Evolutionary conservation across 2,329 filamentous ascomycete species (phyloP).

Genomic region (Monilinia fructigena): DNA sequence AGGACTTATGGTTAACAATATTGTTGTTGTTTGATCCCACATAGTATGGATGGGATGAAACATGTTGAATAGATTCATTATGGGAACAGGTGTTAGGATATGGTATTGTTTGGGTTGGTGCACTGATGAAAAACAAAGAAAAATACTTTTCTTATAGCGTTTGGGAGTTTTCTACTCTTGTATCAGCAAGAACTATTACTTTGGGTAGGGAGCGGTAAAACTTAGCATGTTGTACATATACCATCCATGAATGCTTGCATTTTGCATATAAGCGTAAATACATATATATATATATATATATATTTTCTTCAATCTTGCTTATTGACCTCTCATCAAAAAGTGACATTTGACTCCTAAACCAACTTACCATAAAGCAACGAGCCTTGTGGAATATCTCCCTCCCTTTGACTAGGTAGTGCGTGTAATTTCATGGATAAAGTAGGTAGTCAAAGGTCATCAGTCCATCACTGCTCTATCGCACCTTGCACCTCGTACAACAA

Average conservation of each 20-base stretch:
- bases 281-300: neutral
- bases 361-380: too few relatives aligned
- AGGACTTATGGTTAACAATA: slow-evolving; percentile 74
- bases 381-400: too few relatives aligned
- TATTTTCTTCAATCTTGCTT: too few relatives aligned
- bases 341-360: too few relatives aligned
- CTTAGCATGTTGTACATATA: slow-evolving; percentile 2
- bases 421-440: too few relatives aligned
- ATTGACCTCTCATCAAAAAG: too few relatives aligned
- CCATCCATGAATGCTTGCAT: neutral
- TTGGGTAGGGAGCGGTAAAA: neutral
- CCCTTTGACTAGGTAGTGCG: too few relatives aligned
- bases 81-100: slow-evolving; percentile 5
- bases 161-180: neutral
- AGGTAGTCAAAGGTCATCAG: too few relatives aligned
- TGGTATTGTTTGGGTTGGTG: neutral
- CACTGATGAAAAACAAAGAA: neutral
- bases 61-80: neutral
- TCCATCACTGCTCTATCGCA: too few relatives aligned
- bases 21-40: slow-evolving; percentile 55
- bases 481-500: too few relatives aligned
- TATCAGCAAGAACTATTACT: neutral
- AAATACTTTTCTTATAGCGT: neutral
- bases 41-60: neutral
- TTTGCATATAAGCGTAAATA: slow-evolving; percentile 6